These are phyloP conservation scores for Sapria himalayana DNA, from an alignment of 345 rosid genomes.

Conservation along the genomic window DNA sequence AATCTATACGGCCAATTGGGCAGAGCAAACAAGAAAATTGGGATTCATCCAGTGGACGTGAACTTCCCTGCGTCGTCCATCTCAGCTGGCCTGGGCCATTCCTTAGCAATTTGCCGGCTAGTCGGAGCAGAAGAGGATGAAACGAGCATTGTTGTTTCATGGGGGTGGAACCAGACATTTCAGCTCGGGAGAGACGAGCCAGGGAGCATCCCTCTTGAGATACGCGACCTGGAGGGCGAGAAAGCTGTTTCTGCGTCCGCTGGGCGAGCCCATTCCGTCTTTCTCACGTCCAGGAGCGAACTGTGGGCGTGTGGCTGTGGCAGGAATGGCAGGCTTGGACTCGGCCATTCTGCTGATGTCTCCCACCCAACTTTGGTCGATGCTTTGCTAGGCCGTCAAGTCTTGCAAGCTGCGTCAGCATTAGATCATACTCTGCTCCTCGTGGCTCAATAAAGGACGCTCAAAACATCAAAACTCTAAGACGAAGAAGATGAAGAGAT, in stretches of 20 bases:
- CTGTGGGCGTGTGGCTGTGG: slow-evolving; percentile 87
- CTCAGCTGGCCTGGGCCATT: slow-evolving; percentile 85
- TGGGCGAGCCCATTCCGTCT: slow-evolving; percentile 62
- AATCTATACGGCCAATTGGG: slow-evolving; percentile 74
- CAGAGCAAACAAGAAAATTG: slow-evolving; percentile 29
- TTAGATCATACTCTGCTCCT: slow-evolving; percentile 66
- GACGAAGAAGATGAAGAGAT: too few relatives aligned
- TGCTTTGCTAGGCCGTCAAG: slow-evolving; percentile 27
- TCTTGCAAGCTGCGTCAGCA: slow-evolving; percentile 45
- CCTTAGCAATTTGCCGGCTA: slow-evolving; percentile 38
- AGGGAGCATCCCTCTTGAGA: slow-evolving; percentile 22
- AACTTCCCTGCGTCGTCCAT: slow-evolving; percentile 15
- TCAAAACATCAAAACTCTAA: too few relatives aligned
- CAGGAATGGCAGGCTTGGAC: slow-evolving; percentile 63
- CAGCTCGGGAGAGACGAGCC: slow-evolving; percentile 69
- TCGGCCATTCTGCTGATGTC: slow-evolving; percentile 60
- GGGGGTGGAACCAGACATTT: slow-evolving; percentile 77
- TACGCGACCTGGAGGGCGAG: slow-evolving; percentile 34
- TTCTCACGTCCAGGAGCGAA: slow-evolving; percentile 40
- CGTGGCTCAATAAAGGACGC: slow-evolving; percentile 22
- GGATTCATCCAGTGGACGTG: slow-evolving; percentile 41
- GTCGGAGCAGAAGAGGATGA: slow-evolving; percentile 10
- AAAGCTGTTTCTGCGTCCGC: slow-evolving; percentile 28
- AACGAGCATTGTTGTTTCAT: slow-evolving; percentile 24
- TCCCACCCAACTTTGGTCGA: slow-evolving; percentile 41